phyloP scores from a whole-genome alignment of 352 stramenopile genomes.

The Globisporangium alternatum region DNA sequence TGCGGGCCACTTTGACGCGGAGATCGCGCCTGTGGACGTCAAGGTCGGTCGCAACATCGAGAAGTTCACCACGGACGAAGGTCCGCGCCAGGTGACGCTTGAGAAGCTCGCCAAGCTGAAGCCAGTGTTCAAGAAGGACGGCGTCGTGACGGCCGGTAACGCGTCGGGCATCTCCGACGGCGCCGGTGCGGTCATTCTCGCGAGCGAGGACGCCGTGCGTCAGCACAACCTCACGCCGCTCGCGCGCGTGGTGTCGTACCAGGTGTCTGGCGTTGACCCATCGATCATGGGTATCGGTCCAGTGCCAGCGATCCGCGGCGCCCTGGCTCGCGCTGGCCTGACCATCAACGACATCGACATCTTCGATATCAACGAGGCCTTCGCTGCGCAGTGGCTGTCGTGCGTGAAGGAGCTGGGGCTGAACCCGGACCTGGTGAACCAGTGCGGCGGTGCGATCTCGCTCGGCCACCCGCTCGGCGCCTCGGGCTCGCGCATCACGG shows the following conservation, averaged over 20 bases:
- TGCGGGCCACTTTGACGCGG: constrained; percentile 91
- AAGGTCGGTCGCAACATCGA: constrained; percentile 91
- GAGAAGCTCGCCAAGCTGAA: constrained; percentile 91
- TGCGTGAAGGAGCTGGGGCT: constrained; percentile 96
- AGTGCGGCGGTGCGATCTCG: constrained; percentile 95
- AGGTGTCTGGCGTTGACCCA: constrained; percentile 93
- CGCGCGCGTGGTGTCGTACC: constrained; percentile 91
- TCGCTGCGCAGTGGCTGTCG: constrained; percentile 95
- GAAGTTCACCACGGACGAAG: constrained; percentile 72
- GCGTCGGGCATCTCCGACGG: constrained; percentile 97
- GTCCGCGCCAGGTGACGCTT: constrained; percentile 71
- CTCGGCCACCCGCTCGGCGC: constrained; percentile 97
- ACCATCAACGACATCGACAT: constrained; percentile 94
- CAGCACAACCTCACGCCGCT: constrained; percentile 93
- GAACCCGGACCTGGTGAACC: constrained; percentile 92
- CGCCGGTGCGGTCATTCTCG: constrained; percentile 92
- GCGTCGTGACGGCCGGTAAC: constrained; percentile 95
- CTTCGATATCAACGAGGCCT: constrained; percentile 99
- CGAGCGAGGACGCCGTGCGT: constrained; percentile 91
- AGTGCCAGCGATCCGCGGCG: constrained; percentile 92
- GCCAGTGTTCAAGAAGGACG: constrained; percentile 98
- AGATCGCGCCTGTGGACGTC: constrained; percentile 92
- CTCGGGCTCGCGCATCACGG: constrained; percentile 91
- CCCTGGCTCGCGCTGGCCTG: constrained; percentile 88
- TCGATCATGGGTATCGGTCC: constrained; percentile 98